Evolutionary conservation across 352 stramenopile genomes (phyloP).

Genomic region (Phytopythium ostracodes): DNA sequence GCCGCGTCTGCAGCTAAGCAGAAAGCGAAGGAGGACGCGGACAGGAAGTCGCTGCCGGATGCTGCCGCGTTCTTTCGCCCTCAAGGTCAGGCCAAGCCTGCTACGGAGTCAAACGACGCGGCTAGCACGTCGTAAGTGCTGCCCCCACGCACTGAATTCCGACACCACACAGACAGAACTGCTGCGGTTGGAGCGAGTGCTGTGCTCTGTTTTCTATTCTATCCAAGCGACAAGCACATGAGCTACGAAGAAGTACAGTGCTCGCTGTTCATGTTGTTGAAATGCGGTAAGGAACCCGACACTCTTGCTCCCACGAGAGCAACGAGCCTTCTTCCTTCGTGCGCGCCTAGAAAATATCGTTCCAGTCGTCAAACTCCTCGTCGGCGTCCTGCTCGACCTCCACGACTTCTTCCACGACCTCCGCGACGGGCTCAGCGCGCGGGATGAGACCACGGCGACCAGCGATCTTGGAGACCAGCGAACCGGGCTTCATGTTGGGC

Average conservation of each 20-base stretch:
- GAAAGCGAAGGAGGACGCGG: slow-evolving; percentile 21
- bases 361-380: slow-evolving; percentile 86
- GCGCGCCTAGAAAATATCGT: slow-evolving; percentile 83
- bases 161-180: neutral
- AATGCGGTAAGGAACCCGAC: neutral
- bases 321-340: neutral
- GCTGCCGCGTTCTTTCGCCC: slow-evolving; percentile 54
- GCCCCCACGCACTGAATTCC: neutral
- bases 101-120: neutral
- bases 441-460: slow-evolving; percentile 83
- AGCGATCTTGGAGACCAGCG: slow-evolving; percentile 82
- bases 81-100: neutral
- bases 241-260: neutral
- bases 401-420: slow-evolving; percentile 62
- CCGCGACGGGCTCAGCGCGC: slow-evolving; percentile 55
- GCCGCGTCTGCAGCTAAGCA: slow-evolving; percentile 11
- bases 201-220: slow-evolving; percentile 7
- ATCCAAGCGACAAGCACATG: slow-evolving; percentile 1
- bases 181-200: neutral
- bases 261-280: neutral
- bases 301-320: neutral
- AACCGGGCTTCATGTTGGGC: slow-evolving; percentile 52
- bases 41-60: slow-evolving; percentile 18
- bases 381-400: slow-evolving; percentile 45
- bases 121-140: neutral